These are phyloP conservation scores for Stylonectria norvegica DNA, from an alignment of 2,329 filamentous ascomycete species.

Conservation along the genomic window DNA sequence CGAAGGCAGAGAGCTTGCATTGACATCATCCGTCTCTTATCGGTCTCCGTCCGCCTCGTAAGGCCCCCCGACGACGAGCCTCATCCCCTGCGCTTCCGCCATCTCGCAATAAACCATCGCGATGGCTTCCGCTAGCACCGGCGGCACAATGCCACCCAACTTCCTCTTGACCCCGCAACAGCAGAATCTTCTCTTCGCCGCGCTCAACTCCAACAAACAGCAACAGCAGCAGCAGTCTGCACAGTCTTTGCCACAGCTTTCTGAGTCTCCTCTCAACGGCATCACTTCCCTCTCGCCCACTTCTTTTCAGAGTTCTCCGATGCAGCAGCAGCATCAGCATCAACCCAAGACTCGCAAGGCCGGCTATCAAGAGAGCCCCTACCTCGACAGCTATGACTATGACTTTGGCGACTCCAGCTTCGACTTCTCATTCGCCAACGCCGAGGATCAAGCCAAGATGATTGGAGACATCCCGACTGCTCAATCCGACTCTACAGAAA, in stretches of 20 bases:
- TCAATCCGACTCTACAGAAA: conserved; percentile 58
- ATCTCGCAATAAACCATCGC: conserved; percentile 5
- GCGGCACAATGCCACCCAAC: conserved; percentile 44
- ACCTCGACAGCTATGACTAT: conserved; percentile 72
- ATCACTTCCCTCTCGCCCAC: conserved; percentile 44
- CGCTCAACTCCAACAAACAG: conserved; percentile 67
- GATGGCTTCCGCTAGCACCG: conserved; percentile 52
- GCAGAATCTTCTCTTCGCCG: conserved; percentile 71
- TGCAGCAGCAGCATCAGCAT: too few species aligned
- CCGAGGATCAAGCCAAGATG: conserved; percentile 57
- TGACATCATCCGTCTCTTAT: conserved; percentile 13
- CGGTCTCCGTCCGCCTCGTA: conserved; percentile 1
- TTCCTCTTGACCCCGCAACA: conserved; percentile 73
- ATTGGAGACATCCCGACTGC: conserved; percentile 67
- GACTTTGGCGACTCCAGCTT: conserved; percentile 75
- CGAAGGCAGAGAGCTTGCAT: conserved; percentile 25
- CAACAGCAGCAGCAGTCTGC: too few species aligned
- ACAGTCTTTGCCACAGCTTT: too few species aligned
- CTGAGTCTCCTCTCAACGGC: conserved; percentile 26
- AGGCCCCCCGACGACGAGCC: background rate
- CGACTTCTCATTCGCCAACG: conserved; percentile 55
- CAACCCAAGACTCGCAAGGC: conserved; percentile 38
- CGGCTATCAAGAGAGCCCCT: conserved; percentile 71
- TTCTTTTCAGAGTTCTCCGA: conserved; percentile 49
- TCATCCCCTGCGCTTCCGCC: conserved; percentile 4